Evolutionary conservation across 805 yeast genomes (phyloP), one percentile per base, ranked within the genome.

Genomic region (Suhomyces pyralidae): DNA sequence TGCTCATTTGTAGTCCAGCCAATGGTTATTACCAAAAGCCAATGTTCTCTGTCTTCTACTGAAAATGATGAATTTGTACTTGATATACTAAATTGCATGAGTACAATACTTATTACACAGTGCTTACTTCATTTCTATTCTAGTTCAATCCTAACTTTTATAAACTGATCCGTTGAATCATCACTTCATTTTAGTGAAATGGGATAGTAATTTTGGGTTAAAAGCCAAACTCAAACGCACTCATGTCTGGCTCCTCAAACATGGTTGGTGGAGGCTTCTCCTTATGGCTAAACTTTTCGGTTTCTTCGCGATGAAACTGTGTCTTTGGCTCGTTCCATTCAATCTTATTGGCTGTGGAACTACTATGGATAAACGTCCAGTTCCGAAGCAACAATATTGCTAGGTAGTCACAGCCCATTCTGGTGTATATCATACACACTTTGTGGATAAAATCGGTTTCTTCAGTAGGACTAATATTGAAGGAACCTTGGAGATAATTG

Each of bases 371-470:
- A 62, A 90, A 91, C 28, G 70, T 70, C 97, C 97, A 92, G 54
- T 81, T 82, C 46, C 74, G 75, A 1, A 86, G 73, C 45, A 91
- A 65, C 49, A 82, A 78, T 22, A 88, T 63, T 0, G 91, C 84
- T 42, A 93, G 66, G 54, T 84, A 81, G 61, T 92, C 96, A 69
- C 98, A 92, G 0, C 98, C 98, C 97, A 92, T 90, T 52, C 96
- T 76, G 14, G 82, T 77, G 61, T 90, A 88, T 55, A 90, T 85
- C 36, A 79, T 72, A 7, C 88, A 78, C 7, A 85, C 86, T 56
- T 84, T 81, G 10, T 81, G 61, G 14, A 91, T 78, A 61, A 86
- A 84, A 4, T 77, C 73, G 51, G 80, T 82, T 61, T 93, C 97
- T 42, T 68, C 68, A 2, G 55, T 53, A 1, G 76, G 70, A 26